Conservation (phyloP, 2,329 filamentous ascomycete species). For the Paecilomyces sp. region DNA sequence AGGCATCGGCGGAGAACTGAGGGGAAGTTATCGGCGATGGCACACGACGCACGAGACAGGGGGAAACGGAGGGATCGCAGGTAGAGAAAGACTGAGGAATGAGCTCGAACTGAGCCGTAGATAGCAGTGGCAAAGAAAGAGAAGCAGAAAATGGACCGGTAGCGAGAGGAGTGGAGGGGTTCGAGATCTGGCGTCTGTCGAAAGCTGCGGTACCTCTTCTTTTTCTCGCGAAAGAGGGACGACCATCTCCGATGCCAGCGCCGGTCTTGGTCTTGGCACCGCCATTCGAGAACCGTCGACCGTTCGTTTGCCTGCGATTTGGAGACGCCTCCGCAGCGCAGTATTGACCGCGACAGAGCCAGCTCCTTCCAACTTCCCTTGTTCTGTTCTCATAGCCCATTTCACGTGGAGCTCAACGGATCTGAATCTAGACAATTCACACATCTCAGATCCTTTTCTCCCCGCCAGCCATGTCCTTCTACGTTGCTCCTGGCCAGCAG, state of each 20-base stretch:
- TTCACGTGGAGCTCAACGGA: background rate
- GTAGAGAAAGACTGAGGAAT: background rate
- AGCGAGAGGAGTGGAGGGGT: background rate
- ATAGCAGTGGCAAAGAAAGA: background rate
- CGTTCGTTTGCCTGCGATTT: slow-evolving; percentile 2
- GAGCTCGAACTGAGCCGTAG: background rate
- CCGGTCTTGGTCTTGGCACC: slow-evolving; percentile 29
- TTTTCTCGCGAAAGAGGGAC: slow-evolving; percentile 3
- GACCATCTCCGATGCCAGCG: slow-evolving; percentile 4
- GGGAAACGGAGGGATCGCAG: slow-evolving; percentile 4
- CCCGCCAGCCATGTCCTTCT: slow-evolving; percentile 45
- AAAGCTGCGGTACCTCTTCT: slow-evolving; percentile 5
- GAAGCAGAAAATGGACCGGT: background rate
- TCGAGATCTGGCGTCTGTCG: background rate
- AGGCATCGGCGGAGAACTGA: slow-evolving; percentile 24
- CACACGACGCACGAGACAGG: slow-evolving; percentile 3
- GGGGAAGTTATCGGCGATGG: background rate
- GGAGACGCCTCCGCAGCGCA: background rate
- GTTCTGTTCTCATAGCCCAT: background rate
- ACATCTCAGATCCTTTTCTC: slow-evolving; percentile 1
- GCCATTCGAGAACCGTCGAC: slow-evolving; percentile 18
- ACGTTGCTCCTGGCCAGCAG: slow-evolving; percentile 66
- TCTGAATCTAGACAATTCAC: background rate
- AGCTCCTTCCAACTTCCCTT: background rate
- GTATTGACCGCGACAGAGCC: background rate